These are phyloP conservation scores for Echinochloa phyllopogon DNA, from an alignment of 176 grass and related monocot genomes.

Conservation along the genomic window DNA sequence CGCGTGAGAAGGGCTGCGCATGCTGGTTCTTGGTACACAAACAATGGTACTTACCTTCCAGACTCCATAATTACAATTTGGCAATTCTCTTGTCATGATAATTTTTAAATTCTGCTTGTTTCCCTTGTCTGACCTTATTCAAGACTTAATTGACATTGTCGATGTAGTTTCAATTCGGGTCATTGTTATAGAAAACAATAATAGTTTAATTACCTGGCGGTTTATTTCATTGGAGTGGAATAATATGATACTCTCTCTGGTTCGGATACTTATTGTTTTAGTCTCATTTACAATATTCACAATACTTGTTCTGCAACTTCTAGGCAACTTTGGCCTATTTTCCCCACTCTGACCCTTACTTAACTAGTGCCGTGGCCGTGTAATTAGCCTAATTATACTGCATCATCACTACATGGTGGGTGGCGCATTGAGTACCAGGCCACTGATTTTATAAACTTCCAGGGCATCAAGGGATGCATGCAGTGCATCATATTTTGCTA, in stretches of 20 bases:
- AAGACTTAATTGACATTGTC: neutral
- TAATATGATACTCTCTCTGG: neutral
- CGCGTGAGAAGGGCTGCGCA: constrained; percentile 72
- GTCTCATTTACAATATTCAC: too few species aligned
- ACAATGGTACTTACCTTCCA: constrained; percentile 58
- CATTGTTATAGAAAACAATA: neutral
- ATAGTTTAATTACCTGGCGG: neutral
- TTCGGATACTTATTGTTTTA: neutral
- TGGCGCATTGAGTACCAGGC: neutral
- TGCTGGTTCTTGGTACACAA: constrained; percentile 92
- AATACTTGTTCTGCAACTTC: neutral
- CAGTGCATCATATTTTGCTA: neutral
- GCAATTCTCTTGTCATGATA: neutral
- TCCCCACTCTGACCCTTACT: neutral
- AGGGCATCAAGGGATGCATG: neutral
- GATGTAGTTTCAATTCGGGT: neutral
- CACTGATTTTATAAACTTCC: neutral
- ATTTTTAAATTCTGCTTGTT: neutral
- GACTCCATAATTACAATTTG: neutral
- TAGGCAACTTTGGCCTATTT: neutral
- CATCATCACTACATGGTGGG: neutral
- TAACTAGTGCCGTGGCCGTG: neutral
- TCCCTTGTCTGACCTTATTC: neutral
- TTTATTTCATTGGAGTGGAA: neutral
- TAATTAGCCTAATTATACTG: neutral